Conservation (phyloP, 345 rosid species). For the Psidium guajava region DNA sequence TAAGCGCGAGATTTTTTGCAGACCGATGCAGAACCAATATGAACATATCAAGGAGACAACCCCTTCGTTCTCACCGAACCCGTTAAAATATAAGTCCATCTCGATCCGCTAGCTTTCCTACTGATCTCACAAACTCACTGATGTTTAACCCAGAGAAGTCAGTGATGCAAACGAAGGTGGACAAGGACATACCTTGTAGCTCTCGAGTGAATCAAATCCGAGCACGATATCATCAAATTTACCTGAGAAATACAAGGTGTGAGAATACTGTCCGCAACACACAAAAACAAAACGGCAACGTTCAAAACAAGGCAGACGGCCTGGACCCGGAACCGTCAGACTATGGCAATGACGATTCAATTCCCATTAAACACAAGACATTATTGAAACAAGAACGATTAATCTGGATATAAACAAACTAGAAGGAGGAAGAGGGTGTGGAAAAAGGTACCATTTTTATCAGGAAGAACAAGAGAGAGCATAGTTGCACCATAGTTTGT, state of each 20-base stretch:
- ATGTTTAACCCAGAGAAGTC: neutral
- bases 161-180: neutral
- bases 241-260: conserved; percentile 14
- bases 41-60: neutral
- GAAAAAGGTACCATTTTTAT: conserved; percentile 30
- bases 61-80: neutral
- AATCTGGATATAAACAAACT: neutral
- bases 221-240: conserved; percentile 43
- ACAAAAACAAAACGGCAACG: neutral
- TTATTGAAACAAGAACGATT: neutral
- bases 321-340: neutral
- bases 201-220: conserved; percentile 27
- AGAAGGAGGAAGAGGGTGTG: neutral
- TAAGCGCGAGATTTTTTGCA: neutral
- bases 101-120: neutral
- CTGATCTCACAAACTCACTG: neutral
- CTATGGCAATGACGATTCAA: neutral
- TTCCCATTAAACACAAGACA: neutral
- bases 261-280: neutral
- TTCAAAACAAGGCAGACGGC: neutral
- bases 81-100: neutral
- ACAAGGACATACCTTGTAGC: conserved; percentile 29
- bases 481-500: conserved; percentile 66
- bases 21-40: neutral
- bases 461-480: conserved; percentile 50